phyloP scores from a whole-genome alignment of 2,329 filamentous ascomycete species.

The Atkinsonella texensis region DNA sequence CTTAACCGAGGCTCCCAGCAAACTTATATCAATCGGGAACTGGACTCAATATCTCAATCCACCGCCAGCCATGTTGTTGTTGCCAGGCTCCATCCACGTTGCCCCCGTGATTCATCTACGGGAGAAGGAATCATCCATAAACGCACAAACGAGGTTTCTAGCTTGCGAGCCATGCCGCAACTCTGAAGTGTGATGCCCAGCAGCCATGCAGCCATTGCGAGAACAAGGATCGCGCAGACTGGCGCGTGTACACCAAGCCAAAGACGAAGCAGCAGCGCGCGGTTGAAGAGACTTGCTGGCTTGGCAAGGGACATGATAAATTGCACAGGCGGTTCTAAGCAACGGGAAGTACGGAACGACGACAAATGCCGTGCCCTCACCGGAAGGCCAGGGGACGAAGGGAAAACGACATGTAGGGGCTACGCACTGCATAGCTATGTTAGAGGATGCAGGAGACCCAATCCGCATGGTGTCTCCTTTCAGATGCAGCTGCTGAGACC shows the following conservation, averaged over 20 bases:
- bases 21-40: background rate
- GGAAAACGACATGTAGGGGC: slow-evolving; percentile 42
- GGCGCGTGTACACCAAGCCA: slow-evolving; percentile 35
- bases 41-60: slow-evolving; percentile 4
- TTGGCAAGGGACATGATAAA: slow-evolving; percentile 47
- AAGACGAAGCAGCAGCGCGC: slow-evolving; percentile 25
- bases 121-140: slow-evolving; percentile 19
- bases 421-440: slow-evolving; percentile 48
- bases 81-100: background rate
- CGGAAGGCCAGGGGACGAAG: slow-evolving; percentile 24
- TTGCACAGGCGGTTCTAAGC: slow-evolving; percentile 10
- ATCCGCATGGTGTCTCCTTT: too few relatives aligned
- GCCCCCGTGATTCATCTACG: slow-evolving; percentile 11
- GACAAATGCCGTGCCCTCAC: slow-evolving; percentile 10
- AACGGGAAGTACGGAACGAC: background rate
- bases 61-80: too few relatives aligned
- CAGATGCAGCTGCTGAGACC: background rate
- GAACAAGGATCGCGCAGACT: slow-evolving; percentile 33
- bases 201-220: slow-evolving; percentile 40
- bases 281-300: slow-evolving; percentile 40
- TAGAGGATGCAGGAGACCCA: slow-evolving; percentile 39
- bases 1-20: background rate
- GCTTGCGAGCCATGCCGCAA: slow-evolving; percentile 26
- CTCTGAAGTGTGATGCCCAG: slow-evolving; percentile 43
- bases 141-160: slow-evolving; percentile 27